Base-by-base conservation (phyloP, 2,329 filamentous ascomycete genomes). In the Fusarium burgessii region DNA sequence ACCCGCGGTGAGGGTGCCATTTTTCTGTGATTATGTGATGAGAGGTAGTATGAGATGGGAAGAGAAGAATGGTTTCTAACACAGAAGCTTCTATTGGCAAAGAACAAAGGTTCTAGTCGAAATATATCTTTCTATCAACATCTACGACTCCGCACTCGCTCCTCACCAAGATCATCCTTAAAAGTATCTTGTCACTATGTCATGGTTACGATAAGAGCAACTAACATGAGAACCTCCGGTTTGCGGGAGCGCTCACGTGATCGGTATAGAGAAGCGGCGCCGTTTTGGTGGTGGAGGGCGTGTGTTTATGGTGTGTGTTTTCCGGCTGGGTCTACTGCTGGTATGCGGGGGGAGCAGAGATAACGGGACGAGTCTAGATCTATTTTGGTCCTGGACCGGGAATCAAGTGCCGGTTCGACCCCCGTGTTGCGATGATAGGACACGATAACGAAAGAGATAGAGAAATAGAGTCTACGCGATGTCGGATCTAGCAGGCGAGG, bases 1-100 rank as follows among this genome's bases (percentile, higher is more conserved):
- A 90, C 85, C 71, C 83, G 80, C 72, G 83, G 79, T 76, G 73
- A 67, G 32, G 60, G 63, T 27, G 70, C 63, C 65, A 74, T 75
- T 52, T 75, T 52, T 36, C 50, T 45, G 20, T 57, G 11, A 33
- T 51, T 50, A 50, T 49, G 52, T 59, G 36, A 42, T 33, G 35
- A 23, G 15, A 43, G 29, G 32, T n/a, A 20, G n/a, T 27, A 46
- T 17, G 51, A 41, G 36, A 47, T 38, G 18, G 52, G 43, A 35
- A 47, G 50, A 45, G 55, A 52, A 51, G 20, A 66, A 58, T 58
- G 46, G 52, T 64, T 63, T 45, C 47, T 27, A 67, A 62, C 56
- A 70, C 55, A 20, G 56, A 33, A 45, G 25, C 52, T 52, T 70
- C 62, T 70, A 71, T 70, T 68, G 62, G 42, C 55, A 68, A 71